Conservation (phyloP, 495 filamentous ascomycete species). For the Rostrohypoxylon terebratum region DNA sequence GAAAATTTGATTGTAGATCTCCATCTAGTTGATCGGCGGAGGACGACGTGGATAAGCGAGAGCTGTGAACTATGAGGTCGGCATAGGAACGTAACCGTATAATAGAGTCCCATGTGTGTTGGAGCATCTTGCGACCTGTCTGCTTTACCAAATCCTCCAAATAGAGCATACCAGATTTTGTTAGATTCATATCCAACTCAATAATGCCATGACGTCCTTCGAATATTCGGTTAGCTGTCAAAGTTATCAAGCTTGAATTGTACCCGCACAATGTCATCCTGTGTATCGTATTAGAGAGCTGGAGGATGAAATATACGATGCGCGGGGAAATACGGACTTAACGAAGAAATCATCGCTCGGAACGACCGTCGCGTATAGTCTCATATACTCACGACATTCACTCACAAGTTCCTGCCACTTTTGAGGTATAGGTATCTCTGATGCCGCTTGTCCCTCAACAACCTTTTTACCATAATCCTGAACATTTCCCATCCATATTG, state of each 20-base stretch:
- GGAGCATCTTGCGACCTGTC: not conserved
- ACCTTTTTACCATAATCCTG: not conserved
- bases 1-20: not conserved
- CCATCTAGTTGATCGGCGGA: not conserved
- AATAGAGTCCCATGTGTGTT: not conserved
- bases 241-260: slow-evolving; percentile 2
- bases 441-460: not conserved
- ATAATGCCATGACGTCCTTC: not conserved
- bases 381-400: slow-evolving; percentile 3
- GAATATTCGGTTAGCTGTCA: slow-evolving; percentile 4
- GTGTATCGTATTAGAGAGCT: not conserved
- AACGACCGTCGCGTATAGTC: not conserved
- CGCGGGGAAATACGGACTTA: not conserved
- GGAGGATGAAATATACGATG: not conserved
- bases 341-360: slow-evolving; percentile 2
- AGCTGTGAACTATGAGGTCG: not conserved
- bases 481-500: not conserved
- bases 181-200: not conserved
- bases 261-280: slow-evolving; percentile 4
- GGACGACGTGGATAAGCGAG: not conserved
- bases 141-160: slow-evolving; percentile 1
- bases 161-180: not conserved
- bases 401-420: not conserved
- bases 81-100: not conserved
- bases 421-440: not conserved